These are phyloP conservation scores for Fusarium siculi DNA, from an alignment of 2,329 filamentous ascomycete genomes.

Conservation along the genomic window DNA sequence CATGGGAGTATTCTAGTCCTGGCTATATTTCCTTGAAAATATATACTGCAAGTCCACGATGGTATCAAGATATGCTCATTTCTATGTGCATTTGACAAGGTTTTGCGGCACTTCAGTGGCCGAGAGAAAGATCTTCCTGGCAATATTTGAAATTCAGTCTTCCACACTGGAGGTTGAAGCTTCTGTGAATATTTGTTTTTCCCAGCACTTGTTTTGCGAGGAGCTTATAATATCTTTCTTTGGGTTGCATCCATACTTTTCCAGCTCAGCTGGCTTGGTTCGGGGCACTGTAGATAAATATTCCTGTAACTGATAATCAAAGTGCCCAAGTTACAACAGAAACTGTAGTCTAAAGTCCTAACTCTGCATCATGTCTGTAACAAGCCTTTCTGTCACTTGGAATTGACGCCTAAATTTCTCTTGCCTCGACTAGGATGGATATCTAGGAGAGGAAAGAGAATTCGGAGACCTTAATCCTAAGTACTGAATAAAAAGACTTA, in stretches of 20 bases:
- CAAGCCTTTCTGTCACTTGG: not conserved
- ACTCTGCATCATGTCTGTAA: not conserved
- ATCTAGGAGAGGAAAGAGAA: not conserved
- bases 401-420: not conserved
- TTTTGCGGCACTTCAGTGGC: not conserved
- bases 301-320: not conserved
- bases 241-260: not conserved
- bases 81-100: not conserved
- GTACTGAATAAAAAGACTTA: not conserved
- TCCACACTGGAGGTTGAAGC: not conserved
- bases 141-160: not conserved
- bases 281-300: no score
- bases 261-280: not conserved
- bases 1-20: not conserved
- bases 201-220: not conserved
- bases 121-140: not conserved
- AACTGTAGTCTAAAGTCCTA: not conserved
- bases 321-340: not conserved
- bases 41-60: not conserved
- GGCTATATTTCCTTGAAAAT: not conserved
- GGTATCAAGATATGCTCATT: not conserved
- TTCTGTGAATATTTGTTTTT: not conserved
- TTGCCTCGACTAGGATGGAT: not conserved
- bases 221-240: not conserved
- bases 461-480: not conserved